phyloP scores from a whole-genome alignment of 129 eudicot genomes.

The Tagetes patula region DNA sequence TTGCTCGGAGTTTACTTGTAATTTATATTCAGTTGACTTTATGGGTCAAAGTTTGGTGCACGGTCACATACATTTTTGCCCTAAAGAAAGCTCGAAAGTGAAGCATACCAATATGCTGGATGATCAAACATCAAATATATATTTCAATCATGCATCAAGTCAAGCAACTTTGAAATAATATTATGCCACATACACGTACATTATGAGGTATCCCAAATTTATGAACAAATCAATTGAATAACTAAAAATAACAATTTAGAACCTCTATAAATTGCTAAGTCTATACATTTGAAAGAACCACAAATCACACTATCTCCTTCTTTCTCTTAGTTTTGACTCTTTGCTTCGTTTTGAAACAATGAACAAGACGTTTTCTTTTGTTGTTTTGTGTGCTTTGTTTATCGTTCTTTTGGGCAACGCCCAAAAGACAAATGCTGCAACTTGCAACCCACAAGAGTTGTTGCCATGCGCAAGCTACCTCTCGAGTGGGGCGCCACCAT shows the following conservation, averaged over 20 bases:
- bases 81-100: slow-evolving; percentile 39
- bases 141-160: slow-evolving; percentile 4
- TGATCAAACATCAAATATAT: slow-evolving; percentile 9
- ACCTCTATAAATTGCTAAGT: slow-evolving; percentile 20
- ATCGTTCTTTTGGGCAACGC: slow-evolving; percentile 16
- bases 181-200: slow-evolving; percentile 18
- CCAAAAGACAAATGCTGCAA: slow-evolving; percentile 26
- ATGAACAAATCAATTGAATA: slow-evolving; percentile 16
- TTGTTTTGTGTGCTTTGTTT: slow-evolving; percentile 22
- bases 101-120: slow-evolving; percentile 18
- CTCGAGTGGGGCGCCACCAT: slow-evolving; percentile 29
- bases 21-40: slow-evolving; percentile 5
- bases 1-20: background rate
- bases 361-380: slow-evolving; percentile 25
- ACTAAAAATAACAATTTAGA: background rate
- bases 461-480: slow-evolving; percentile 21
- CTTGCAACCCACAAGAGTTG: slow-evolving; percentile 31
- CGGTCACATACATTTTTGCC: slow-evolving; percentile 31
- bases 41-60: slow-evolving; percentile 30
- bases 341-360: slow-evolving; percentile 2
- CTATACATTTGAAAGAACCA: background rate
- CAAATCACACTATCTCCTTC: slow-evolving; percentile 15
- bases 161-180: background rate
- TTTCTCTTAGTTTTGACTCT: background rate
- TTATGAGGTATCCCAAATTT: slow-evolving; percentile 22